phyloP scores from a whole-genome alignment of 2,329 filamentous ascomycete genomes.

The Exophiala sp. region DNA sequence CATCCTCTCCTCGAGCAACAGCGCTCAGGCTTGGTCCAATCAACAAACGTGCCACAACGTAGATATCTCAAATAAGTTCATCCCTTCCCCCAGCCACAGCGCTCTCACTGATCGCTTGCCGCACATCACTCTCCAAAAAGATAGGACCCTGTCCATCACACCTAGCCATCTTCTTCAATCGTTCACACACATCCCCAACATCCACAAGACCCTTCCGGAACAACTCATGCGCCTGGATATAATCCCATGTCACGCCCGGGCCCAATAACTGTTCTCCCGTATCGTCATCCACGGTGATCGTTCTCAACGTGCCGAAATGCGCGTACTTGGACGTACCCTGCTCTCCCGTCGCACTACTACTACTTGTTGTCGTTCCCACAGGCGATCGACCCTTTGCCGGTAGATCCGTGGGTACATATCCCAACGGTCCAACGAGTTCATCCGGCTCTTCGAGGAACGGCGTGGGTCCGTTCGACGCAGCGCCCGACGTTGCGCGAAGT shows the following conservation, averaged over 20 bases:
- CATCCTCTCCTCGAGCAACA: too few relatives aligned
- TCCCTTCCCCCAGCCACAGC: constrained; percentile 68
- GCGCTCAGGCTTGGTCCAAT: too few relatives aligned
- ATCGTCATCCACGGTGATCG: constrained; percentile 50
- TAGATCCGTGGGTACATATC: constrained; percentile 69
- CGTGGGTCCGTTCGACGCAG: constrained; percentile 28
- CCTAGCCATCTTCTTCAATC: constrained; percentile 68
- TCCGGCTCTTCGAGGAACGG: constrained; percentile 26
- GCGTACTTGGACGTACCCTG: constrained; percentile 29
- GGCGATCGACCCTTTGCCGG: constrained; percentile 53
- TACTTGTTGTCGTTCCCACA: not conserved
- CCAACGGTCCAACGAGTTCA: constrained; percentile 60
- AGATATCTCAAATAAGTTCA: constrained; percentile 60
- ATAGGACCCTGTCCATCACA: constrained; percentile 88
- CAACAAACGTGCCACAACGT: too few relatives aligned
- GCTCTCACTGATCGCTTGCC: constrained; percentile 72
- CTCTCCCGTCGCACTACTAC: constrained; percentile 33
- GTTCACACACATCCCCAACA: constrained; percentile 74
- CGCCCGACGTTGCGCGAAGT: constrained; percentile 68
- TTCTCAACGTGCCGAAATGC: constrained; percentile 22
- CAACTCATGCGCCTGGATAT: constrained; percentile 75
- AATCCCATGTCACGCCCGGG: constrained; percentile 80
- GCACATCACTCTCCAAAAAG: constrained; percentile 73
- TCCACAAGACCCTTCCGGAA: constrained; percentile 77
- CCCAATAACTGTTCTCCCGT: constrained; percentile 67